phyloP scores from a whole-genome alignment of 2,329 filamentous ascomycete species.

The Neofusicoccum sp. region DNA sequence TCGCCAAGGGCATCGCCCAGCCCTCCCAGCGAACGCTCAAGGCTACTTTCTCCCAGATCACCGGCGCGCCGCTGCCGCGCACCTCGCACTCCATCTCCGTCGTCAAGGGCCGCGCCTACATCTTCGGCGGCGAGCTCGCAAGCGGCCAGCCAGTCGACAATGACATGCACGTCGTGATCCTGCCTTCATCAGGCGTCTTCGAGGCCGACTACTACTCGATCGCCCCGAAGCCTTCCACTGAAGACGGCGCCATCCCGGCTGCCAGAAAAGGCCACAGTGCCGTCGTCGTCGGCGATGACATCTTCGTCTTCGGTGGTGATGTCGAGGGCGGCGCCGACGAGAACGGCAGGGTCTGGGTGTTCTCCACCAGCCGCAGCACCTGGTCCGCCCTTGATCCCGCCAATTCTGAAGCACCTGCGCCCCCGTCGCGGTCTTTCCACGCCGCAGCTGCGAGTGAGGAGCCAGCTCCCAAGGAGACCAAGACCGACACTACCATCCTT shows the following conservation, averaged over 20 bases:
- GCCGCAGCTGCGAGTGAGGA: conserved; percentile 43
- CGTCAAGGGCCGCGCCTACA: conserved; percentile 57
- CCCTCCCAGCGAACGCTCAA: conserved; percentile 49
- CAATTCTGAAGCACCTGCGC: conserved; percentile 26
- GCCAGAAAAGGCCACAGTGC: conserved; percentile 46
- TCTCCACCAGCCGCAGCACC: conserved; percentile 42
- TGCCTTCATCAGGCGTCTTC: conserved; percentile 50
- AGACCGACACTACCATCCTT: conserved; percentile 10
- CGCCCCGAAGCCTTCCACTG: conserved; percentile 38
- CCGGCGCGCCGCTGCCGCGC: conserved; percentile 48
- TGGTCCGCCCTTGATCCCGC: conserved; percentile 44
- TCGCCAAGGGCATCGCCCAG: conserved; percentile 4
- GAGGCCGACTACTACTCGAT: conserved; percentile 46
- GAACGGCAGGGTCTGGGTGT: conserved; percentile 48
- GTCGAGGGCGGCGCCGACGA: conserved; percentile 35
- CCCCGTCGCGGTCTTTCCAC: conserved; percentile 39
- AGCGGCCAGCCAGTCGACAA: conserved; percentile 49
- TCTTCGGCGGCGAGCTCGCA: conserved; percentile 55
- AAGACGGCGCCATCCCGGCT: conserved; percentile 39
- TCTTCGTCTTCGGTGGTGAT: conserved; percentile 50
- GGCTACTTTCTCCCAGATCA: conserved; percentile 53
- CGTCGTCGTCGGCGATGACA: conserved; percentile 46
- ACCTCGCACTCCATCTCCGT: conserved; percentile 57
- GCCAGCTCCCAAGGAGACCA: conserved; percentile 38
- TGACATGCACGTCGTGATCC: conserved; percentile 55